Conservation (phyloP, 2,329 filamentous ascomycete species). For the Coniochaeta sp. region DNA sequence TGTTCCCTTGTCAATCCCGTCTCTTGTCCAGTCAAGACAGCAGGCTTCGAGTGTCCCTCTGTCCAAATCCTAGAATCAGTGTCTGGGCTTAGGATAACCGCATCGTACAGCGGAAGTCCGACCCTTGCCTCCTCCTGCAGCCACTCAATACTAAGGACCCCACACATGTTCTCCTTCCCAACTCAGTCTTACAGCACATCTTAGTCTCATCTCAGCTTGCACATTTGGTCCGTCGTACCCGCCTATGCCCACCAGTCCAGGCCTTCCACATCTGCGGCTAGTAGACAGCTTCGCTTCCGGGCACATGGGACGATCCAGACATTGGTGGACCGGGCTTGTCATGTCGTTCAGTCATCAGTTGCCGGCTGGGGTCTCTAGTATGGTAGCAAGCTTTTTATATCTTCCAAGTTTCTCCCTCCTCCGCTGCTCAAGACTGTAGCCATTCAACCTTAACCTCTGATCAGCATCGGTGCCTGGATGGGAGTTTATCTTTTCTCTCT, state of each 20-base stretch:
- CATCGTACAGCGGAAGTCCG: conserved; percentile 2
- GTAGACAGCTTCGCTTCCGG: not conserved
- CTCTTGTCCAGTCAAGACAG: not conserved
- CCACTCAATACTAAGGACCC: conserved; percentile 9
- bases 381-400: not conserved
- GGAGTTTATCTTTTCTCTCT: not conserved
- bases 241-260: not conserved
- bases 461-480: not conserved
- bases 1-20: not conserved
- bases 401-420: not conserved
- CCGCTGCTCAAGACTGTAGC: not conserved
- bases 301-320: not conserved
- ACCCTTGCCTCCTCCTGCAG: conserved; percentile 5
- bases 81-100: not conserved
- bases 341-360: not conserved
- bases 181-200: not conserved
- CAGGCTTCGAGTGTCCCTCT: not conserved
- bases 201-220: not conserved
- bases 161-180: not conserved
- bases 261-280: not conserved
- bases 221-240: not conserved
- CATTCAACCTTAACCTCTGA: not conserved
- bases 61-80: not conserved
- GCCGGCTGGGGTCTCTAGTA: not conserved
- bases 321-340: not conserved